These are phyloP conservation scores for Silene conica DNA, from an alignment of 148 eudicot genomes.

Conservation along the genomic window DNA sequence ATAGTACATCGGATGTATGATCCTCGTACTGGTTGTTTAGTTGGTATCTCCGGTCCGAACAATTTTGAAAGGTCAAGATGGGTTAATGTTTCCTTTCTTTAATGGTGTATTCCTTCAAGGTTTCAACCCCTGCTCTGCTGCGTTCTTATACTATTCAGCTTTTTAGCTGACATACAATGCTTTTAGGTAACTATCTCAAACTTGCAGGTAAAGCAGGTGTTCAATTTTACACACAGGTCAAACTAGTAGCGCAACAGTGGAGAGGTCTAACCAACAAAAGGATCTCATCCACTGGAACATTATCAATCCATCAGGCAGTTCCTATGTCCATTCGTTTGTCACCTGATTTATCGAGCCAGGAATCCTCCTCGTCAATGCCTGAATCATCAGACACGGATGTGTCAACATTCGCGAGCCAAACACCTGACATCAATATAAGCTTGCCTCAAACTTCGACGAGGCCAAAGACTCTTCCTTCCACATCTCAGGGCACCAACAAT, in stretches of 20 bases:
- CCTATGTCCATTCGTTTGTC: constrained; percentile 8
- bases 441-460: constrained; percentile 6
- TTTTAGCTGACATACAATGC: neutral
- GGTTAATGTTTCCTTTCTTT: neutral
- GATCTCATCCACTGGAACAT: constrained; percentile 28
- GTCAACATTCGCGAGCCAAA: neutral
- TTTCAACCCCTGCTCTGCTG: neutral
- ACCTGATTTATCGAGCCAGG: constrained; percentile 13
- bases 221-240: constrained; percentile 41
- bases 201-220: constrained; percentile 38
- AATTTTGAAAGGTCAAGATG: too few species aligned
- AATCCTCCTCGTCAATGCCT: constrained; percentile 13
- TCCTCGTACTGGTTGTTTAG: too few species aligned
- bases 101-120: neutral
- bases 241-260: constrained; percentile 39
- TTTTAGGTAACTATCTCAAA: neutral
- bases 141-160: neutral
- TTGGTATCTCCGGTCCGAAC: too few species aligned
- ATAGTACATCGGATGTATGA: too few species aligned
- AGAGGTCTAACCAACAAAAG: constrained; percentile 22
- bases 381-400: constrained; percentile 23
- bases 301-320: constrained; percentile 17
- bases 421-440: constrained; percentile 7
- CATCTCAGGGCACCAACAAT: neutral
- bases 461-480: neutral